These are phyloP conservation scores for Colletotrichum lini DNA, from an alignment of 2,329 filamentous ascomycete species.

Conservation along the genomic window DNA sequence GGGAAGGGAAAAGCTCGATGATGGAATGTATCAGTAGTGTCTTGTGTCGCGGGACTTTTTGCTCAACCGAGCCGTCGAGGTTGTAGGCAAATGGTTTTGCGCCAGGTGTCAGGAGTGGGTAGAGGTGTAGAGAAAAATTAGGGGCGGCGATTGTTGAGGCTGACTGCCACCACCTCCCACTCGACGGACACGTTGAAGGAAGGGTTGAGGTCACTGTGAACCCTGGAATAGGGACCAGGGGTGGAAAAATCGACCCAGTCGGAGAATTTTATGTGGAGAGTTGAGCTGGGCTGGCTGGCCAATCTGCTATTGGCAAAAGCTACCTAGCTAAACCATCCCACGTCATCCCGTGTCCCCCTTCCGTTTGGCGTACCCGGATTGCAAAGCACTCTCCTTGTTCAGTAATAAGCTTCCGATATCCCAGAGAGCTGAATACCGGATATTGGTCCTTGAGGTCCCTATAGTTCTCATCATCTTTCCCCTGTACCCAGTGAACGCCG, in stretches of 20 bases:
- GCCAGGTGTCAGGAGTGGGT: background rate
- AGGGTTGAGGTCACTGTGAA: constrained; percentile 42
- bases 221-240: constrained; percentile 34
- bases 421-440: background rate
- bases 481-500: background rate
- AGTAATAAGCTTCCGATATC: background rate
- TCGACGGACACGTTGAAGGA: constrained; percentile 40
- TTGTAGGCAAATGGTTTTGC: background rate
- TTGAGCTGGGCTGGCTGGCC: constrained; percentile 15
- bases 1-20: background rate
- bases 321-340: constrained; percentile 1
- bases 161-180: constrained; percentile 21
- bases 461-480: too few species aligned
- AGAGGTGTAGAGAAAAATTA: constrained; percentile 16
- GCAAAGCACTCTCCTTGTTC: background rate
- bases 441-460: too few species aligned
- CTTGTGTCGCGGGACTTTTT: constrained; percentile 8
- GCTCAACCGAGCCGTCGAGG: background rate
- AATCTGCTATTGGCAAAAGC: constrained; percentile 4
- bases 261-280: constrained; percentile 34
- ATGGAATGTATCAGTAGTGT: background rate
- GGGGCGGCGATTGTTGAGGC: constrained; percentile 30
- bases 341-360: constrained; percentile 1
- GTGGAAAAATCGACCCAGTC: constrained; percentile 21
- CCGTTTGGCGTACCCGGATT: background rate